These are phyloP conservation scores for Theobroma cacao DNA, from an alignment of 345 rosid genomes.

Conservation along the genomic window DNA sequence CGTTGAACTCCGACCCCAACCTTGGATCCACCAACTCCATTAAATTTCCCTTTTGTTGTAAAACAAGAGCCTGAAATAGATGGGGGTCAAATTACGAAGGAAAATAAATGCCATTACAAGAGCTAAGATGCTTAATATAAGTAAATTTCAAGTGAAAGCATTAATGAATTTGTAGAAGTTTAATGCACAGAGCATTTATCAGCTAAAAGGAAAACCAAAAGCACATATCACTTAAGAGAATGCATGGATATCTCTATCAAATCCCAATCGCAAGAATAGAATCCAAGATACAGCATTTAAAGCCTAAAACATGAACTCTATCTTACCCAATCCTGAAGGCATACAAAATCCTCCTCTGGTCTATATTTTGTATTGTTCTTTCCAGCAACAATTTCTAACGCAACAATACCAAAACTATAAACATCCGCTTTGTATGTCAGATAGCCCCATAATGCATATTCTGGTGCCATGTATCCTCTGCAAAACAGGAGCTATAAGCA, in stretches of 20 bases:
- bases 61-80: conserved; percentile 34
- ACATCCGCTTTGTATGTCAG: conserved; percentile 60
- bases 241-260: neutral
- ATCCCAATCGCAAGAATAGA: neutral
- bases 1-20: conserved; percentile 29
- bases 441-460: conserved; percentile 62
- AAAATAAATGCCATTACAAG: too few relatives aligned
- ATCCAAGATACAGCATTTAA: neutral
- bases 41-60: conserved; percentile 36
- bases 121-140: too few relatives aligned
- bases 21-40: conserved; percentile 39
- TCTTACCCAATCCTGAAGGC: conserved; percentile 59
- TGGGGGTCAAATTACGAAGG: neutral
- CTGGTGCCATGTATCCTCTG: conserved; percentile 67
- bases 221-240: neutral
- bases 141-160: too few relatives aligned
- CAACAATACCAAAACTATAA: conserved; percentile 58
- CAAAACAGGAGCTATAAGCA: neutral
- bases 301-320: neutral
- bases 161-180: neutral
- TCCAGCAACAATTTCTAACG: conserved; percentile 52
- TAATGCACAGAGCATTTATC: too few relatives aligned
- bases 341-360: conserved; percentile 33
- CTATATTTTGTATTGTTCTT: conserved; percentile 39
- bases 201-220: neutral